Base-by-base conservation (phyloP, 2,329 filamentous ascomycete species). In the Ascosphaera aggregata region DNA sequence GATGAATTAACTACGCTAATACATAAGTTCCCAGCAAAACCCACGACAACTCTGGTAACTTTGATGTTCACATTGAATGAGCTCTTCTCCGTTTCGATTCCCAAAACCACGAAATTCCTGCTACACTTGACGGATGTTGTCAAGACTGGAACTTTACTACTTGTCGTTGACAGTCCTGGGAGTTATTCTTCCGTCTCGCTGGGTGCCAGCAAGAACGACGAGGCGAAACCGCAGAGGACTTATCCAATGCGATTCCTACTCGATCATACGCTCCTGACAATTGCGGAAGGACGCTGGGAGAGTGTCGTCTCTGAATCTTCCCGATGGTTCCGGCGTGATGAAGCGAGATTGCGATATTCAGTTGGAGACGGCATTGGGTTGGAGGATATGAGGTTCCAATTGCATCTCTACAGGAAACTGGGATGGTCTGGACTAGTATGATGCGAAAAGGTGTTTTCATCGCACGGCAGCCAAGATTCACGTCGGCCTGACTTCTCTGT, bases 241-340 rank as follows among this genome's bases (percentile, higher is more conserved):
- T 95, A 95, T 52, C 86, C 86, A 0, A 95, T 94, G 84, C 76
- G 80, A 49, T 94, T 84, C 75, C 62, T 98, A 13, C 63, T 98
- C 2, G 78, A 94, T 49, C 79, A 89, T 51, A 79, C 81, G 2
- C 58, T 98, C 16, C 54, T 81, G 9, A 57, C 57, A 7, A 51
- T 58, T 37, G 60, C 65, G 34, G 54, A 50, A 37, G 54, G 52
- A 1, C 54, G 58, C 18, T 95, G 86, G 86, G 69, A 74, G 46
- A 82, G 79, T 55, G 42, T 92, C 2, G 63, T 78, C 40, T 71
- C 72, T 17, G 67, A 84, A 43, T 81, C 92, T 37, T 84, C 80
- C 2, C 60, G 71, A 40, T 95, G 86, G 86, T 94, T 86, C 58
- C 70, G 86, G 34, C 58, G 93, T 27, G 63, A 68, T 9, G 65